Percentiles rank a stretch among this genome's conserved stretches.
Evolutionary conservation across 805 yeast genomes (phyloP).

Genomic region (Kluyveromyces starmeri): DNA sequence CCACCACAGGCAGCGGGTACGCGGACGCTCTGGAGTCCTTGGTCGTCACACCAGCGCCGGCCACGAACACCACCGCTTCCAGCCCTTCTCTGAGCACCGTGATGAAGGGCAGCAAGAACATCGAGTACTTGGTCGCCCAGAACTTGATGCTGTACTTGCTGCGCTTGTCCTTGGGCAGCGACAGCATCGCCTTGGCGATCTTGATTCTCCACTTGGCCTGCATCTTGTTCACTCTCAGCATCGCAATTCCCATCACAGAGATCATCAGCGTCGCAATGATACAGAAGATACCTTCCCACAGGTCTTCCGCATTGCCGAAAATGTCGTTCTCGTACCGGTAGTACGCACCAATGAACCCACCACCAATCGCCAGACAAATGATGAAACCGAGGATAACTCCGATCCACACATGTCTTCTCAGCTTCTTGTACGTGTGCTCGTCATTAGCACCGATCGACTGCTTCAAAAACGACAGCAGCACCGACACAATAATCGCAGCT

Average conservation of each 20-base stretch:
- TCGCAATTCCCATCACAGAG: constrained; percentile 90
- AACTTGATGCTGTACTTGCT: constrained; percentile 48
- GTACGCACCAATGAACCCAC: constrained; percentile 91
- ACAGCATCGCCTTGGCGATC: constrained; percentile 75
- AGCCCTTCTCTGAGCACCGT: constrained; percentile 95
- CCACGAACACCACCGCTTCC: constrained; percentile 92
- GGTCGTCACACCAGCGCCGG: constrained; percentile 79
- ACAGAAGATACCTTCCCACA: constrained; percentile 96
- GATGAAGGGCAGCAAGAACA: constrained; percentile 84
- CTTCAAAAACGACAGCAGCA: constrained; percentile 80
- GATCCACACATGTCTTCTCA: constrained; percentile 77
- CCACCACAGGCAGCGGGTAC: constrained; percentile 88
- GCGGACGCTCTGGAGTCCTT: constrained; percentile 50
- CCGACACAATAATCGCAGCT: constrained; percentile 87
- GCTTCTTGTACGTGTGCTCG: constrained; percentile 44
- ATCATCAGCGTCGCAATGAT: constrained; percentile 84
- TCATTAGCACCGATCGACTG: constrained; percentile 66
- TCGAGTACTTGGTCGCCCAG: constrained; percentile 63
- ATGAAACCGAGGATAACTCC: constrained; percentile 70
- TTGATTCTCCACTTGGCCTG: constrained; percentile 95
- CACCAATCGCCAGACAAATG: constrained; percentile 77
- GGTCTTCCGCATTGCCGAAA: constrained; percentile 80
- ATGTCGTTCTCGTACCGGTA: constrained; percentile 73
- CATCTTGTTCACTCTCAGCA: constrained; percentile 94
- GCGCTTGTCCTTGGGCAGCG: constrained; percentile 40